Base-by-base conservation (phyloP, 345 rosid species). In the Nephelium lappaceum region DNA sequence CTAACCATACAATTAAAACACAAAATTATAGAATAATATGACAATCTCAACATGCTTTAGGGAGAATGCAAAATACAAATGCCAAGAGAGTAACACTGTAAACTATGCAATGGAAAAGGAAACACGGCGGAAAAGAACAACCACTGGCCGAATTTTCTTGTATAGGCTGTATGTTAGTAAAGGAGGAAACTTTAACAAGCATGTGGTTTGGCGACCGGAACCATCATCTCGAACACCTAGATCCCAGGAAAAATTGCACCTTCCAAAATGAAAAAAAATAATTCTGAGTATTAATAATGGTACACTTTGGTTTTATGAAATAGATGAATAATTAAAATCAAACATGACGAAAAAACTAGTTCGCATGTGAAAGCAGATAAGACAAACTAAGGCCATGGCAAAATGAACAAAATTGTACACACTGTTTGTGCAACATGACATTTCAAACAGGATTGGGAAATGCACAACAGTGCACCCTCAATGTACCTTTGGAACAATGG, bases 131-230 rank as follows among this genome's bases (percentile, higher is more conserved):
- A 66, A 58, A 53, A 76, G 78, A 57, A 93, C 93, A 78, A 95
- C 97, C 97, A 92, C 97, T 3, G 95, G 93, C 75, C 93, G 89
- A 77, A 95, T 93, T 90, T 93, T 95, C 93, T 89, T 93, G 87
- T 89, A 42, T 67, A 95, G 93, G 84, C 90, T 89, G 83, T 89
- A 87, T 8, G 97, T 94, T 76, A 94, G 83, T 62, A 91, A 79
- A 5, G 93, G 87, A 73, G 99, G 98, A 82, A 91, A 95, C 87
- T 93, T 95, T 42, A 87, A 87, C 98, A 78, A 95, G 83, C 98
- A 95, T 95, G 81, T 93, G n/a, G n/a, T n/a, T n/a, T 88, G 55
- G 98, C 95, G 12, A 95, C 88, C n/a, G n/a, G n/a, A n/a, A 73
- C 92, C 94, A 60, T 91, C 95, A 58, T 93, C 91, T 80, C 89